phyloP scores from a whole-genome alignment of 2,329 filamentous ascomycete species.

The Fusarium keratoplasticum region DNA sequence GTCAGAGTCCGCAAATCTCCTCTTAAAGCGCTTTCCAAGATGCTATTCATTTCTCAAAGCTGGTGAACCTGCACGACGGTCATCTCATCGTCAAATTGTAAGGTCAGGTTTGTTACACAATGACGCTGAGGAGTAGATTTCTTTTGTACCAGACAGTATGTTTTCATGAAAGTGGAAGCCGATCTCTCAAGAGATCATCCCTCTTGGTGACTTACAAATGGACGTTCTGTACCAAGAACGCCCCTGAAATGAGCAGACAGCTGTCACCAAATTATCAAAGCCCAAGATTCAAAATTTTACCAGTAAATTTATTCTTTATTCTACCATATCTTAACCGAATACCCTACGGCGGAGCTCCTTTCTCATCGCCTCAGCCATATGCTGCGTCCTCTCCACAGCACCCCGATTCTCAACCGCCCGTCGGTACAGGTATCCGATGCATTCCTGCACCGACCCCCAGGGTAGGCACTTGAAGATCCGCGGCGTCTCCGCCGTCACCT shows the following conservation, averaged over 20 bases:
- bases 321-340: constrained; percentile 17
- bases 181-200: background rate
- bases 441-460: constrained; percentile 54
- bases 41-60: background rate
- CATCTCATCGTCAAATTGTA: background rate
- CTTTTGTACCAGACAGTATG: too few species aligned
- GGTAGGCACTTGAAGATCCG: constrained; percentile 53
- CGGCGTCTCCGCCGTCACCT: constrained; percentile 30
- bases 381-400: constrained; percentile 48
- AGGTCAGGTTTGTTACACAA: background rate
- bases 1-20: background rate
- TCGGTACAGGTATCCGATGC: constrained; percentile 52
- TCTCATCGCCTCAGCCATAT: constrained; percentile 46
- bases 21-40: too few species aligned
- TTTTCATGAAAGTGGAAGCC: background rate
- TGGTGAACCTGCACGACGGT: background rate
- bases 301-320: background rate
- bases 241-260: background rate
- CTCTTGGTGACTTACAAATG: background rate
- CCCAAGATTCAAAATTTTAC: background rate
- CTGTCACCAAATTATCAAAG: background rate
- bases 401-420: constrained; percentile 54
- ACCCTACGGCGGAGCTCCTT: constrained; percentile 45
- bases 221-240: too few species aligned
- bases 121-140: background rate